Conservation (phyloP, 805 yeast species). For the Cyberlindnera euphorbiiphila region DNA sequence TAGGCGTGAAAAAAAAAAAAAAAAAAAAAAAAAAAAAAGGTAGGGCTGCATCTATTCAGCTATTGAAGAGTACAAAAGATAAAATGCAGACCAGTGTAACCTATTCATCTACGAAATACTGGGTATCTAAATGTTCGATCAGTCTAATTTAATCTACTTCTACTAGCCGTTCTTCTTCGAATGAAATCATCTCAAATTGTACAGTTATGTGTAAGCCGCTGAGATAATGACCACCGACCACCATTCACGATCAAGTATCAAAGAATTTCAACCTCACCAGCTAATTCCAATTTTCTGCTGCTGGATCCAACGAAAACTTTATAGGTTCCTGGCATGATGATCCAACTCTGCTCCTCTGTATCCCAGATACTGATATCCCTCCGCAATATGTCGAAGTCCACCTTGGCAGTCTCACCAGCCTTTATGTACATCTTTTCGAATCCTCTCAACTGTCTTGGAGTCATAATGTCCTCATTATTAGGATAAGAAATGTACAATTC, state of each 20-base stretch:
- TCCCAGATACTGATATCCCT: conserved; percentile 59
- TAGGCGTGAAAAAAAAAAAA: neutral
- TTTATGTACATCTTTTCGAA: conserved; percentile 49
- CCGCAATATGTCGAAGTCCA: conserved; percentile 43
- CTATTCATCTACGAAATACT: too few relatives aligned
- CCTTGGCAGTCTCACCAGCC: conserved; percentile 36
- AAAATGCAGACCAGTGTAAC: too few relatives aligned
- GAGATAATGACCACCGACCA: too few relatives aligned
- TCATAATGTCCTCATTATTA: conserved; percentile 34
- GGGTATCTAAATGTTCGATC: too few relatives aligned
- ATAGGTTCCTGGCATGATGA: conserved; percentile 52
- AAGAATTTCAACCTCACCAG: conserved; percentile 34
- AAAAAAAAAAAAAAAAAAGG: neutral
- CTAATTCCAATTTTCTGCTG: conserved; percentile 42
- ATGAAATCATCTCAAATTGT: too few relatives aligned
- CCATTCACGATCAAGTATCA: too few relatives aligned
- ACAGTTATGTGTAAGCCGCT: too few relatives aligned
- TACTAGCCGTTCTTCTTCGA: too few relatives aligned
- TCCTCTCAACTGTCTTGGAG: conserved; percentile 54
- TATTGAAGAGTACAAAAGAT: neutral
- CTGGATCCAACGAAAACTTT: conserved; percentile 48
- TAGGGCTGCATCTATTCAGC: neutral
- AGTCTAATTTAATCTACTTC: neutral
- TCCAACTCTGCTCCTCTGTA: conserved; percentile 51
- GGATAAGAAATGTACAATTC: conserved; percentile 17